Conservation (phyloP, 73 alveolate species). For the Paramecium pentaurelia region DNA sequence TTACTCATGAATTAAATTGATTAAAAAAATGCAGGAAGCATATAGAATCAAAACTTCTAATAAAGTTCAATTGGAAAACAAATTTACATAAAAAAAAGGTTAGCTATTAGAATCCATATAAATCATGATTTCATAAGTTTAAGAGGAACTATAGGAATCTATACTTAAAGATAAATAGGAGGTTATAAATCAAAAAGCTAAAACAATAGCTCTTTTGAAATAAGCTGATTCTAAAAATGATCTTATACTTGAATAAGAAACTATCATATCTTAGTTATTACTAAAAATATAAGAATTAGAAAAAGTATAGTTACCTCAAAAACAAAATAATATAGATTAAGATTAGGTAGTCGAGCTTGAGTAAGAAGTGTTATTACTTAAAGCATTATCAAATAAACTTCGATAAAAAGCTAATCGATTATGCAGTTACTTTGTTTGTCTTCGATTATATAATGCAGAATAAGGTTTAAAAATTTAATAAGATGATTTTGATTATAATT, state of each 20-base stretch:
- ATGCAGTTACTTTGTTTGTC: neutral
- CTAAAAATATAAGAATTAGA: neutral
- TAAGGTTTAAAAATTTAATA: slow-evolving; percentile 14
- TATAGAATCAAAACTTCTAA: neutral
- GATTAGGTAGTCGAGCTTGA: neutral
- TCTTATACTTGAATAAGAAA: neutral
- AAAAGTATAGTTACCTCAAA: neutral
- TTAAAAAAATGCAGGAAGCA: neutral
- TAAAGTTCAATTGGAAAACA: neutral
- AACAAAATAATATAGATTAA: neutral
- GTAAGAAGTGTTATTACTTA: neutral
- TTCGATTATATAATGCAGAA: neutral
- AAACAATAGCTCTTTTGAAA: neutral
- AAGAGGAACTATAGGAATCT: neutral
- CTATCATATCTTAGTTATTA: neutral
- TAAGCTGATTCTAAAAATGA: neutral
- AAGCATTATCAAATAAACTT: neutral
- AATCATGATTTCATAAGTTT: neutral
- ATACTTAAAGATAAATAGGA: neutral
- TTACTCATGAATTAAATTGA: slow-evolving; percentile 57
- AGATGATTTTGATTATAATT: slow-evolving; percentile 8
- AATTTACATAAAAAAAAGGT: neutral
- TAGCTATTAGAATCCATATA: neutral
- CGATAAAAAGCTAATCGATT: neutral
- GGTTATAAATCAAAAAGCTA: neutral